Percentiles rank a stretch among this genome's conserved stretches.
These are phyloP conservation scores for Hypoxylon sp. DNA, from an alignment of 2,329 filamentous ascomycete genomes.

Conservation along the genomic window DNA sequence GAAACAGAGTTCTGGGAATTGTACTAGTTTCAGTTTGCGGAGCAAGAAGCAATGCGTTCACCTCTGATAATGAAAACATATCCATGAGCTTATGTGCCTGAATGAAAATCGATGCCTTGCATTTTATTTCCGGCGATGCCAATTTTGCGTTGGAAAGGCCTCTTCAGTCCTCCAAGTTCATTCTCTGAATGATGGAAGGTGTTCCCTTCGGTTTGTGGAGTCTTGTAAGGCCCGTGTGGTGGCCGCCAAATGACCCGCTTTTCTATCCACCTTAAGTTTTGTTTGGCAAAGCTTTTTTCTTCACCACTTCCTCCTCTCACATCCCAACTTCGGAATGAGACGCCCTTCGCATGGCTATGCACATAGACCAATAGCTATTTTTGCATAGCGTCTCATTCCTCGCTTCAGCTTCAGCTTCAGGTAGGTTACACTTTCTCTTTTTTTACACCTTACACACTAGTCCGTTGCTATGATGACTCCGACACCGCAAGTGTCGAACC, in stretches of 20 bases:
- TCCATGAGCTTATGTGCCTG: neutral
- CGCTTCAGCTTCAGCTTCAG: neutral
- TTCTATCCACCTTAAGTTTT: conserved; percentile 14
- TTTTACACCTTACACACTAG: neutral
- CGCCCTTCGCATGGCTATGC: conserved; percentile 1
- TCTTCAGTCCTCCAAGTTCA: neutral
- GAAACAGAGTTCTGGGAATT: conserved; percentile 19
- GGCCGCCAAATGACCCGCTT: conserved; percentile 17
- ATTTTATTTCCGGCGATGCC: neutral
- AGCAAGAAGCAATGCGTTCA: conserved; percentile 16
- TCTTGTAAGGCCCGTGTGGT: conserved; percentile 1
- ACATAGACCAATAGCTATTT: neutral
- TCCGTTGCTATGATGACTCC: conserved; percentile 51
- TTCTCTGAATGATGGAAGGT: neutral
- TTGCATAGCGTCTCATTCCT: neutral
- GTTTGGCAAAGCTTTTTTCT: conserved; percentile 25
- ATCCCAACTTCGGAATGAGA: conserved; percentile 11
- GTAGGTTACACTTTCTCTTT: conserved; percentile 16
- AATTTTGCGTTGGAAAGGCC: neutral
- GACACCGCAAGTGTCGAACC: conserved; percentile 54
- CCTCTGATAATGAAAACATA: conserved; percentile 34
- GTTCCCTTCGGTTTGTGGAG: neutral
- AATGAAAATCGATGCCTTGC: neutral
- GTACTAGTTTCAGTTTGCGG: conserved; percentile 16
- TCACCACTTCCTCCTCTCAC: conserved; percentile 11